Base-by-base conservation (phyloP, 352 stramenopile species). In the Globisporangium barbulae region DNA sequence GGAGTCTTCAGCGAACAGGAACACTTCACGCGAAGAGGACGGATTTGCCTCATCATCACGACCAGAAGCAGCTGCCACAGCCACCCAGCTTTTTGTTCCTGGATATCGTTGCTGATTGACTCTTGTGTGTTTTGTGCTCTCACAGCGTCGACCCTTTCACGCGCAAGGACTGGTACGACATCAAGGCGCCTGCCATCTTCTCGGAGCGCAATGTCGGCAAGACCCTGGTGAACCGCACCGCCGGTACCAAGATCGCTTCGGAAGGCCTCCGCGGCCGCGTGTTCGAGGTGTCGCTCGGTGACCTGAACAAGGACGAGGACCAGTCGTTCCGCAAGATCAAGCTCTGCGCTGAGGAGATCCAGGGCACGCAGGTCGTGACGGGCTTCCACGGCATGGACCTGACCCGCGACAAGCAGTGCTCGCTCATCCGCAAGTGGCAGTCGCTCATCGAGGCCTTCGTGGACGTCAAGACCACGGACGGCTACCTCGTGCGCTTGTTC, bases 371-470 rank as follows among this genome's bases (percentile, higher is more conserved):
- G 74, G 71, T 94, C 63, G 68, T 96, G 47, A 96, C 88, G 53
- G 84, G 85, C 58, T 96, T 96, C 84, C 89, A 97, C 79, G 91
- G 92, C 77, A 97, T 97, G 88, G 86, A 95, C 74, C 91, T 97
- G 63, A 97, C 92, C 59, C 96, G 98, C 71, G 98, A 99, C 83
- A 99, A 99, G 89, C 91, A 99, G 64, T 99, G 96, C 91, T 98
- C 93, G 76, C 89, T 99, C 60, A 99, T 99, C 85, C 98, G 98
- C 85, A 99, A 99, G 94, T 99, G 98, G 96, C 88, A 99, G 85
- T 98, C 96, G 56, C 93, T 99, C 55, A 99, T 99, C 69, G 98
- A 99, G 80, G 97, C 90, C 28, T 98, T 98, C 72, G 97, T 99
- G 53, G 98, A 99, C 74, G 97, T 98, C 53, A 97, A 97, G 81